Evolutionary conservation across 306 rosid species (phyloP).

Genomic region (Rosa rugosa): DNA sequence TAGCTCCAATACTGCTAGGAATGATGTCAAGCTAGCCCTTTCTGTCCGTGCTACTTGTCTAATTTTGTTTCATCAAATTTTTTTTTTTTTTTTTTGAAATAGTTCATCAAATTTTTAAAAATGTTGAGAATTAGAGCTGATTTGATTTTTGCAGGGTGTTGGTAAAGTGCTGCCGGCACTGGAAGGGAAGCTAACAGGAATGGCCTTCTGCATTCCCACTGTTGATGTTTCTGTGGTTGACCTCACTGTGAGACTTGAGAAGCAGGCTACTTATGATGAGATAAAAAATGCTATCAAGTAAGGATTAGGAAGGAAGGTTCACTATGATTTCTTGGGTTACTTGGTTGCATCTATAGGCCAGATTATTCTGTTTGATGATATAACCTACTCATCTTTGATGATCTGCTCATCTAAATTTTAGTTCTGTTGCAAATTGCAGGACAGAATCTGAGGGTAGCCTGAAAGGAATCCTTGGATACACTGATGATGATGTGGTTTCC

Average conservation of each 20-base stretch:
- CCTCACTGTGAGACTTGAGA: slow-evolving; percentile 81
- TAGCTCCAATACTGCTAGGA: slow-evolving; percentile 31
- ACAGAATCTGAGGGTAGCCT: slow-evolving; percentile 77
- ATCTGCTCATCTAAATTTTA: background rate
- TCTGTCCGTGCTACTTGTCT: background rate
- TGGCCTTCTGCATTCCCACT: slow-evolving; percentile 87
- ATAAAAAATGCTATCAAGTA: slow-evolving; percentile 83
- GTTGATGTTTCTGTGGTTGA: slow-evolving; percentile 91
- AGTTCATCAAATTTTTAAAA: background rate
- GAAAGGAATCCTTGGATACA: slow-evolving; percentile 81
- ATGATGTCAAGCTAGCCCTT: background rate
- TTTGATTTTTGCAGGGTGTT: slow-evolving; percentile 52
- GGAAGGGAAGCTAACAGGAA: slow-evolving; percentile 87
- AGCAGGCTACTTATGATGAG: slow-evolving; percentile 68
- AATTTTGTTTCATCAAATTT: background rate
- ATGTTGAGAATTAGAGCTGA: background rate
- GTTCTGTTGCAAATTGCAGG: slow-evolving; percentile 31
- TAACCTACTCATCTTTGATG: background rate
- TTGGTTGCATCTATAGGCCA: background rate
- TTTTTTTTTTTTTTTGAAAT: no score
- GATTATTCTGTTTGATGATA: background rate
- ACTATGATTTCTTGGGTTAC: no score
- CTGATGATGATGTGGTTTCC: slow-evolving; percentile 80
- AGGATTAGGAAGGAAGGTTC: background rate
- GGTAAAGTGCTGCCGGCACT: slow-evolving; percentile 83